Evolutionary conservation across 768 basidiomycete species (phyloP), one percentile per base, ranked within the genome.

Genomic region (Mycena galopus): DNA sequence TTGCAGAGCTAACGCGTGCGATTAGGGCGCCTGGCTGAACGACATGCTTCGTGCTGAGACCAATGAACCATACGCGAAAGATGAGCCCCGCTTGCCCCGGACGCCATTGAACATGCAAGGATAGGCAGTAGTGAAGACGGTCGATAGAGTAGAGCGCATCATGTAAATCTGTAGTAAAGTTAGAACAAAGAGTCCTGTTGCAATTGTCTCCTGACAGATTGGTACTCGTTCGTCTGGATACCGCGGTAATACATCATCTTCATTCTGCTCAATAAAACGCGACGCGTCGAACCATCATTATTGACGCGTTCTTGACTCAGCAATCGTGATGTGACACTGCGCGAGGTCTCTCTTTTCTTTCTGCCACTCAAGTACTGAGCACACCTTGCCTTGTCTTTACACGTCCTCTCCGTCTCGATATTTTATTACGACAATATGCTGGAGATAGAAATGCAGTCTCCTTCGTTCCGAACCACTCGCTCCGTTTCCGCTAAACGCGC

Each of bases 11-110:
- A 23, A 47, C 16, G 9, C 11, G n/a, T 25, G 25, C n/a, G 25
- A 63, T 59, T 27, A 71, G 58, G 94, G 94, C 44, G 91, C 92
- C 58, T 96, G 94, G 94, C 81, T 96, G 82, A 95, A 95, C 76
- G 94, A 96, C 79, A 80, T 95, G 82, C 81, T 94, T 75, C 88
- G 94, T 33, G 86, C 89, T 76, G 94, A 95, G 82, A 94, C 92
- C 35, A 89, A 90, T 32, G 92, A 95, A 79, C 85, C 83, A 16
- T 95, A 95, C 80, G 80, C 81, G 58, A 82, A 84, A 25, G 91
- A 86, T 16, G 94, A 96, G 80, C 92, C 94, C 25, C 89, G 86
- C 79, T 82, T 96, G 71, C 94, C 94, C 51, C 89, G 94, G 75
- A 83, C 80, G 60, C 84, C 84, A 16, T 80, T 93, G 73, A 81